Evolutionary conservation across 2,329 filamentous ascomycete genomes (phyloP).

Genomic region (Remersonia thermophila): DNA sequence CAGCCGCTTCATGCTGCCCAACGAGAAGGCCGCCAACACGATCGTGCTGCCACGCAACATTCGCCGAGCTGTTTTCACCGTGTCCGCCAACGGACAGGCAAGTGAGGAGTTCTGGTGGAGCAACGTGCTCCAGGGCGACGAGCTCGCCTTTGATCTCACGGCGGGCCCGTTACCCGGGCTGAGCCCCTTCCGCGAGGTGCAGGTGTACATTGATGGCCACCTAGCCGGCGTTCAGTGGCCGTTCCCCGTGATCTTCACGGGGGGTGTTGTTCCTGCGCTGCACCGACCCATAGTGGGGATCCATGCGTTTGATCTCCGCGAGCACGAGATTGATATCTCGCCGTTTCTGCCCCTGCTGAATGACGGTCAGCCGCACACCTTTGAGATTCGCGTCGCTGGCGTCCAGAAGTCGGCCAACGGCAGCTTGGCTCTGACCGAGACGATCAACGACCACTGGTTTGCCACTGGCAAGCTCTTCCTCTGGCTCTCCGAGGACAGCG

Average conservation of each 20-base stretch:
- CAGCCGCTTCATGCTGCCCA: slow-evolving; percentile 58
- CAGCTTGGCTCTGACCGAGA: slow-evolving; percentile 35
- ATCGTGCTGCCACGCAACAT: slow-evolving; percentile 53
- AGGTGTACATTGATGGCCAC: slow-evolving; percentile 59
- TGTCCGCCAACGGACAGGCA: slow-evolving; percentile 66
- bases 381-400: slow-evolving; percentile 55
- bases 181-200: slow-evolving; percentile 66
- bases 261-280: slow-evolving; percentile 62
- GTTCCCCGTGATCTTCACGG: slow-evolving; percentile 72
- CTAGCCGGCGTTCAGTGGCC: slow-evolving; percentile 70
- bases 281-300: slow-evolving; percentile 70
- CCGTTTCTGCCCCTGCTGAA: slow-evolving; percentile 60
- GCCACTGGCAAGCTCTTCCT: slow-evolving; percentile 70
- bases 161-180: slow-evolving; percentile 50
- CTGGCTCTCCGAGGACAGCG: slow-evolving; percentile 46
- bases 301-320: slow-evolving; percentile 65
- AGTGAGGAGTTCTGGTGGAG: slow-evolving; percentile 79
- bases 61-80: slow-evolving; percentile 57
- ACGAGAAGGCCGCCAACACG: slow-evolving; percentile 44
- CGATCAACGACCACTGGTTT: slow-evolving; percentile 57
- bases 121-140: slow-evolving; percentile 55
- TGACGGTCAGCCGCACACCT: slow-evolving; percentile 52
- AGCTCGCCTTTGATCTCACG: slow-evolving; percentile 43
- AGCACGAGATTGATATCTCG: slow-evolving; percentile 73
- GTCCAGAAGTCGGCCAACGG: slow-evolving; percentile 37